Evolutionary conservation across 371 early-diverging fungal genomes (phyloP).

Genomic region (Apophysomyces ossiformis): DNA sequence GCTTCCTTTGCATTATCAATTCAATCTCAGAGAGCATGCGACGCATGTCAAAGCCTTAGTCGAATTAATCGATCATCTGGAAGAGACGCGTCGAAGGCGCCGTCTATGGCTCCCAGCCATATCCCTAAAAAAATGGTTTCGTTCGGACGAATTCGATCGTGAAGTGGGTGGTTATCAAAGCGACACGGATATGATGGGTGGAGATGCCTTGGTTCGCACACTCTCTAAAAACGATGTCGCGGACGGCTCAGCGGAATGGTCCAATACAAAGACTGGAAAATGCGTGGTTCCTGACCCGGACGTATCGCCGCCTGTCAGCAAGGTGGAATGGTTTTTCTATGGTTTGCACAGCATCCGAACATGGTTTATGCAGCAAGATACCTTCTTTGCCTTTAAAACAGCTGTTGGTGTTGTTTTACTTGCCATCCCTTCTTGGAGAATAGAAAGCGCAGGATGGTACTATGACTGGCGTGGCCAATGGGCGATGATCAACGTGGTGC

Average conservation of each 20-base stretch:
- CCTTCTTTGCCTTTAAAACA: constrained; percentile 15
- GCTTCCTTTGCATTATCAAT: constrained; percentile 30
- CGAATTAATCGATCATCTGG: constrained; percentile 24
- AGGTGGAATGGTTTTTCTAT: constrained; percentile 15
- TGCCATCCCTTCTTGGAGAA: constrained; percentile 12
- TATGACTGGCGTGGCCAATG: constrained; percentile 40
- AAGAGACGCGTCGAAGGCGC: constrained; percentile 15
- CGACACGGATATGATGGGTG: constrained; percentile 10
- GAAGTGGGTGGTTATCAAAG: constrained; percentile 21
- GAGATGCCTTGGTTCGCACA: neutral
- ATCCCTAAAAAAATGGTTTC: constrained; percentile 32
- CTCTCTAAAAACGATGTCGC: neutral
- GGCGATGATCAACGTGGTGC: constrained; percentile 37
- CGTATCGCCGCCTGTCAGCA: constrained; percentile 13
- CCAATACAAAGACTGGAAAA: neutral
- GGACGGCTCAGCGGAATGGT: neutral
- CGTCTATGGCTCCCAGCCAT: constrained; percentile 35
- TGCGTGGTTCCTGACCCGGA: constrained; percentile 11
- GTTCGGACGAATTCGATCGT: constrained; percentile 18
- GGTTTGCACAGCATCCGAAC: constrained; percentile 1
- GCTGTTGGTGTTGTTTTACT: constrained; percentile 14
- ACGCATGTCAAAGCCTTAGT: constrained; percentile 14
- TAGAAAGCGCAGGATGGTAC: constrained; percentile 16
- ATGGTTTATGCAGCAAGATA: constrained; percentile 16
- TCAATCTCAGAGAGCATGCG: constrained; percentile 30